Base-by-base conservation (phyloP, 2,329 filamentous ascomycete species). In the Ophiognomonia clavigignenti-juglandacearum region DNA sequence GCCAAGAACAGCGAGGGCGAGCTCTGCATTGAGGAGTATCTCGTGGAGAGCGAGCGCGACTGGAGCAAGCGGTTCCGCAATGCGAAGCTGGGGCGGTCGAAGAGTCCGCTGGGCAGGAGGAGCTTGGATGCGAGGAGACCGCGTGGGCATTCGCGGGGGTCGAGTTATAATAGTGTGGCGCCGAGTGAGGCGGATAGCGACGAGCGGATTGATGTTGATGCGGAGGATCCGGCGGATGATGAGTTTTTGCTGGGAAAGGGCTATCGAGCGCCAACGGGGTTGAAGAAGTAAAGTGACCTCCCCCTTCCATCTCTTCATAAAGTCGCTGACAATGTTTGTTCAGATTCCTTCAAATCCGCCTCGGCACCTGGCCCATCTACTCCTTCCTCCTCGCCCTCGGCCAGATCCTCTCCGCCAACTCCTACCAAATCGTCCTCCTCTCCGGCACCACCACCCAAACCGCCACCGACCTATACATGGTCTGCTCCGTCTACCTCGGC, bases 381-480 rank as follows among this genome's bases (percentile, higher is more conserved):
- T 74, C 77, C 4, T 70, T 83, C 50, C 68, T 84, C 41, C 71
- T 84, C n/a, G 78, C 78, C 9, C 68, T 82, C 31, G 77, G 78
- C 19, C 80, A 84, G 56, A 78, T 84, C 50, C 76, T 84, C 40
- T 78, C 81, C 1, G 77, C 79, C 48, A 84, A 83, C 61, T 83
- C 78, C 0, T 84, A 84, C 62, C 82, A 85, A 58, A 79, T 85
- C 57, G 83, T 80, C 0, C 70, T 86, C 16, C 70, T 86, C 20
- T 81, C 79, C 0, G 82, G 82, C 18, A 74, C 81, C 54, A 69
- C 80, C 18, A 80, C 78, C 47, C 72, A 84, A 59, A 72, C 74
- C 3, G 76, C 80, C 5, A 61, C 66, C 26, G 78, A 82, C 56
- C 67, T 85, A 0, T 85, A 85, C 61, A 70, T 72, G 39, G 75